Evolutionary conservation across 2,329 filamentous ascomycete genomes (phyloP).

Genomic region (Aspergillus sp.): DNA sequence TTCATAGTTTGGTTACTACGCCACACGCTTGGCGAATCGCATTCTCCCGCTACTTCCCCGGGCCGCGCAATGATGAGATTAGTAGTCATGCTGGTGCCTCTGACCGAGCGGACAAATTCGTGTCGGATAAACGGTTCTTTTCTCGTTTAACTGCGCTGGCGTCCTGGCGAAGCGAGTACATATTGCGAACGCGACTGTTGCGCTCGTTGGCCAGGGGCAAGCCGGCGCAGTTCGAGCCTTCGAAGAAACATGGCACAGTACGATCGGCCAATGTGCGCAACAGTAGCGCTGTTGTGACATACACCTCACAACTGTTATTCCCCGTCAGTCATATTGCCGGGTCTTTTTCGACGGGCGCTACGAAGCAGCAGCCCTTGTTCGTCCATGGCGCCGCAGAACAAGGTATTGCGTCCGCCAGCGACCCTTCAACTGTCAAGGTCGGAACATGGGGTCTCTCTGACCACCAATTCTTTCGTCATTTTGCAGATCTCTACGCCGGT

Average conservation of each 20-base stretch:
- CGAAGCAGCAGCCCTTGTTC: constrained; percentile 66
- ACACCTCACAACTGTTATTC: constrained; percentile 73
- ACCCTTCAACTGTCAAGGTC: constrained; percentile 64
- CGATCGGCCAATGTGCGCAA: constrained; percentile 53
- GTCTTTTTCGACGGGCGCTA: constrained; percentile 57
- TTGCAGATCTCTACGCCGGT: constrained; percentile 67
- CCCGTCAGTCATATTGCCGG: constrained; percentile 74
- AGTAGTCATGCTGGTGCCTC: constrained; percentile 36
- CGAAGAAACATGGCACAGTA: constrained; percentile 45
- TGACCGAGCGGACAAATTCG: constrained; percentile 48
- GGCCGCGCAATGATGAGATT: constrained; percentile 51
- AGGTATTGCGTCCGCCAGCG: constrained; percentile 70
- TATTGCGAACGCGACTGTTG: constrained; percentile 74
- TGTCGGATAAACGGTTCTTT: constrained; percentile 70
- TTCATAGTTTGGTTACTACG: constrained; percentile 78
- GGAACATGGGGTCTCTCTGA: constrained; percentile 77
- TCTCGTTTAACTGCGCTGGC: constrained; percentile 70
- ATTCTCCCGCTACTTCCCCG: constrained; percentile 84
- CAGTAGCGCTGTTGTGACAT: constrained; percentile 68
- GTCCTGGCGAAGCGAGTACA: constrained; percentile 96
- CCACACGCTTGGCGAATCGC: constrained; percentile 91
- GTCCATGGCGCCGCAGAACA: constrained; percentile 76
- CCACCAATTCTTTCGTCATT: constrained; percentile 64
- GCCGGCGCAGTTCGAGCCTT: constrained; percentile 49
- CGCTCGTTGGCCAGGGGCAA: constrained; percentile 76